These are phyloP conservation scores for Magnolia sinica DNA, from an alignment of 164 flowering plant species.

Conservation along the genomic window DNA sequence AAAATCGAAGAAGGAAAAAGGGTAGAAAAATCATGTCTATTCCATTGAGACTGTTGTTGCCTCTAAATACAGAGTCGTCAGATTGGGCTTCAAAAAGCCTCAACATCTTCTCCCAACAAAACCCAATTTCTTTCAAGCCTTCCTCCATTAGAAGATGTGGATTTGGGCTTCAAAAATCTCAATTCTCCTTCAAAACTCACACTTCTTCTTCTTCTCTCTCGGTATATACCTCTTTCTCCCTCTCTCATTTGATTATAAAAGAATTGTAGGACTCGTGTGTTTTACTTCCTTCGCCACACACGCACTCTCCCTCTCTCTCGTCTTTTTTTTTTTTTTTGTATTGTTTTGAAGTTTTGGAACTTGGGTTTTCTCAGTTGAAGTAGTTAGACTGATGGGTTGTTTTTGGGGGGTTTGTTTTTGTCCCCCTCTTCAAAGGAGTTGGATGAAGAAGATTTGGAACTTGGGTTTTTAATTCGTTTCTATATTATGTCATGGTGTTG, in stretches of 20 bases:
- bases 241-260: neutral
- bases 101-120: neutral
- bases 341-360: neutral
- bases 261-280: neutral
- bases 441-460: too few species aligned
- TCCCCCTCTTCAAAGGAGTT: neutral
- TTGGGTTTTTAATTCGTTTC: neutral
- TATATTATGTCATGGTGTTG: neutral
- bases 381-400: neutral
- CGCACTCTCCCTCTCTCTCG: neutral
- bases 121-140: constrained; percentile 1
- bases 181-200: neutral
- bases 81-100: constrained; percentile 13
- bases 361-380: constrained; percentile 1
- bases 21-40: constrained; percentile 3
- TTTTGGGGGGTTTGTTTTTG: neutral
- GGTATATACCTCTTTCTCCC: constrained; percentile 24
- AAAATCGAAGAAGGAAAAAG: neutral
- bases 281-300: neutral
- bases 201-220: constrained; percentile 12
- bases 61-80: constrained; percentile 15
- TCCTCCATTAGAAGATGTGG: neutral
- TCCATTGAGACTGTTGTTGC: constrained; percentile 18
- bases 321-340: neutral
- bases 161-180: neutral